Evolutionary conservation across 2,329 filamentous ascomycete genomes (phyloP), one percentile per base, ranked within the genome.

Genomic region (Alternaria hordeiaustralica): DNA sequence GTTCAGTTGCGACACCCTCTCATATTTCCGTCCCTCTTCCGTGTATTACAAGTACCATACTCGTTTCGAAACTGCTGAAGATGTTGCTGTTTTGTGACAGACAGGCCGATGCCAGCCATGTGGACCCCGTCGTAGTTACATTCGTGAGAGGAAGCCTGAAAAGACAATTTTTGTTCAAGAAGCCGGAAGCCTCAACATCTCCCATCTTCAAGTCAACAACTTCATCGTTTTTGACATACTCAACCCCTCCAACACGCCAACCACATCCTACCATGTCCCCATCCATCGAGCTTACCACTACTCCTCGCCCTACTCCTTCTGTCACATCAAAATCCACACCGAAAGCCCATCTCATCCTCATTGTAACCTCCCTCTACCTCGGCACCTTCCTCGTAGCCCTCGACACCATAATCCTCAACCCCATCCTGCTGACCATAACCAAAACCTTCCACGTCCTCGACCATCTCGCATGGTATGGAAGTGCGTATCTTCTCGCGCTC

Each of bases 361-460:
- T 54, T 21, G 49, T 59, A 20, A 20, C 36, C 11, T 63, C 63
- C 33, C 60, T 71, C 5, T 60, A 33, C 18, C 49, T 71, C 5
- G 58, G 57, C 7, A 63, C 60, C n/a, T 66, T 70, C 26, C 63
- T 71, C 18, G 45, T 67, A 18, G 69, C 64, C 13, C 57, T 70
- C 3, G 67, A 83, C 67, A 79, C 78, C 51, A 83, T 77, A 11
- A 82, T 83, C 65, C 77, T 83, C 26, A 67, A 71, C 6, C 78
- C 76, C 0, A 81, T 80, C 1, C 79, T 82, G 6, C 80, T 81
- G 0, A 65, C 66, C n/a, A 82, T 83, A 58, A 81, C 80, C 2
- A 74, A 81, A 61, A 60, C 80, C 10, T 82, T 81, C 67, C 50
- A 79, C 8, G 60, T 75, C 10, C 72, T 82, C 10, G 68, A 78